Conservation (phyloP, 805 yeast genomes). For the Yamadazyma akitaensis region DNA sequence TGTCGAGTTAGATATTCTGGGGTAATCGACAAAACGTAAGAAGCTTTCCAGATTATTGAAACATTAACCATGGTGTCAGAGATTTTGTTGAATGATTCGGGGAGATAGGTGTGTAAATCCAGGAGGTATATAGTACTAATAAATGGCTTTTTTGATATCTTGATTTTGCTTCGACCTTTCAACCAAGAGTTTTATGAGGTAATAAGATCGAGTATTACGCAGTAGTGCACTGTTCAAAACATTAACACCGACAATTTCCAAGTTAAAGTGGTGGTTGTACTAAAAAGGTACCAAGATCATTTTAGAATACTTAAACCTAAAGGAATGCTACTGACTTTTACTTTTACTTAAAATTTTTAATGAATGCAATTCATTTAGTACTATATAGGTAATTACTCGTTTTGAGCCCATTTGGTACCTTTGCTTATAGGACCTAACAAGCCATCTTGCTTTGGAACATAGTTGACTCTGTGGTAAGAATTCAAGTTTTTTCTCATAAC, state of each 20-base stretch:
- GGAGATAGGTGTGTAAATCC: too few species aligned
- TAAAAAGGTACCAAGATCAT: neutral
- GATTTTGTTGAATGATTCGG: too few species aligned
- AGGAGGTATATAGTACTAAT: too few species aligned
- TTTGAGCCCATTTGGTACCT: conserved; percentile 57
- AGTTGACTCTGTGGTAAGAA: conserved; percentile 77
- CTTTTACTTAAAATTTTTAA: too few species aligned
- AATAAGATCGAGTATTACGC: too few species aligned
- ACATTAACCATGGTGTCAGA: too few species aligned
- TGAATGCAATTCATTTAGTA: neutral
- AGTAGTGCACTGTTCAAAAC: neutral
- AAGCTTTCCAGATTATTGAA: neutral
- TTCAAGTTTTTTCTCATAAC: conserved; percentile 87
- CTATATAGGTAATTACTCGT: neutral
- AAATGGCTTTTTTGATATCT: too few species aligned
- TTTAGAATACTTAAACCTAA: too few species aligned
- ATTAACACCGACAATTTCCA: neutral
- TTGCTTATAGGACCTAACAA: conserved; percentile 55
- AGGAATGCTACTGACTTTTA: too few species aligned
- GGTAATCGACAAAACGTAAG: neutral
- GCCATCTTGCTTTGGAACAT: conserved; percentile 76
- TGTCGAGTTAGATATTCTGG: neutral
- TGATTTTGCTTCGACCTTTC: too few species aligned
- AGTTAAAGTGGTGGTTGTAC: neutral
- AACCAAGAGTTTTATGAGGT: too few species aligned